Conservation (phyloP, 768 basidiomycete species). For the Pisolithus orientalis region DNA sequence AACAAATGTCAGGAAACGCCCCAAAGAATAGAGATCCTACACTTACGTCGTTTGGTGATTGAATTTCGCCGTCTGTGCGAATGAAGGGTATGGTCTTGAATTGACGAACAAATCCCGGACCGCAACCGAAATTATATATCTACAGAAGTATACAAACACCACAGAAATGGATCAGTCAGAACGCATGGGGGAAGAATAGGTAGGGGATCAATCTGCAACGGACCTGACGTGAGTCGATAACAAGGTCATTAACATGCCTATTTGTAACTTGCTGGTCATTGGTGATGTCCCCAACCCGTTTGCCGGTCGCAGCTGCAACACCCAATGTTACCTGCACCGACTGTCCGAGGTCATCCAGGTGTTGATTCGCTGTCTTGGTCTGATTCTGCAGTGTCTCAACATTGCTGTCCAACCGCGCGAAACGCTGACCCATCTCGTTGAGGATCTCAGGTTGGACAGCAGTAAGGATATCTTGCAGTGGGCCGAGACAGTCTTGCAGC, state of each 20-base stretch:
- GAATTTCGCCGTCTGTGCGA: not conserved
- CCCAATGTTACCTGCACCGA: not conserved
- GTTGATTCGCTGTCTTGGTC: not conserved
- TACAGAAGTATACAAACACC: not conserved
- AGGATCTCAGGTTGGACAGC: not conserved
- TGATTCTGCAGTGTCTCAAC: not conserved
- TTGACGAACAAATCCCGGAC: not conserved
- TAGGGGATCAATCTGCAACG: not conserved
- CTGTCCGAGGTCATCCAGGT: not conserved
- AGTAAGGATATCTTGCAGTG: not conserved
- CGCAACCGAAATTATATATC: not conserved
- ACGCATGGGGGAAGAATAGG: too few species aligned
- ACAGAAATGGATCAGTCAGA: not conserved
- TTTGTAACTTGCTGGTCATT: not conserved
- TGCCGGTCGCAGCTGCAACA: not conserved
- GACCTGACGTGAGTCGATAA: not conserved
- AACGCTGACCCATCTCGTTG: not conserved
- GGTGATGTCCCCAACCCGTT: not conserved
- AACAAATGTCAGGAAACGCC: not conserved
- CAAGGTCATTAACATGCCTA: too few species aligned
- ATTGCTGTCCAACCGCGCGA: not conserved
- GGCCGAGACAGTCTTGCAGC: not conserved
- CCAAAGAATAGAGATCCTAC: not conserved
- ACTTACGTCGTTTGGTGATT: not conserved
- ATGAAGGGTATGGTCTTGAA: not conserved